Base-by-base conservation (phyloP, 805 yeast species). In the Wickerhamomyces bisporus region DNA sequence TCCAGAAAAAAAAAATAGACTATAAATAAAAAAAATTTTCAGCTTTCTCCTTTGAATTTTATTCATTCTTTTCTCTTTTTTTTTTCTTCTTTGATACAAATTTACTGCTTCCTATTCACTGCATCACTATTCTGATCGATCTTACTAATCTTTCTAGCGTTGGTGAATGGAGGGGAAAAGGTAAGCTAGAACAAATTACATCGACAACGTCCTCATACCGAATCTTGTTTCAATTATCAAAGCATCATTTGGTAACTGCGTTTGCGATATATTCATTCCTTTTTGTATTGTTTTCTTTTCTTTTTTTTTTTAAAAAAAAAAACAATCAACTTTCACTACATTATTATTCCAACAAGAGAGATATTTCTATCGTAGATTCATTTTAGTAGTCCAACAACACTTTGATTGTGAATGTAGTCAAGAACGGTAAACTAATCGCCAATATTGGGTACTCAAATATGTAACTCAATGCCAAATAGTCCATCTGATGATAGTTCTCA, bases 161-260 rank as follows among this genome's bases (percentile, higher is more conserved):
- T 61, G 62, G 49, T 53, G 65, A 62, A 47, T 60, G 68, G 70
- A 65, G 70, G 70, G 70, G 70, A 65, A 65, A 64, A 62, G 70
- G 53, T 13, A 45, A 50, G 61, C 66, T 50, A 62, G 66, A 65
- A 30, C 36, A 48, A 57, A 30, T 30, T 38, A 28, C 25, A 28
- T 45, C 64, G 58, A 49, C 49, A 34, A 59, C 65, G 65, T 53
- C 65, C 68, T 64, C 68, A 64, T 57, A 60, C 68, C 51, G 57
- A 55, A 51, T 44, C 38, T 44, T 35, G 17, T 27, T 31, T 29
- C 34, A 10, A 15, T 23, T 18, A 30, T 30, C 39, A 35, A 43
- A 48, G 57, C 57, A 48, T 38, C 35, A 39, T 47, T 55, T 53
- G 60, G 67, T 62, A 58, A 60, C 67, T 64, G 68, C 67, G 60